Base-by-base conservation (phyloP, 148 eudicot genomes). In the Salicornia ramosissima region DNA sequence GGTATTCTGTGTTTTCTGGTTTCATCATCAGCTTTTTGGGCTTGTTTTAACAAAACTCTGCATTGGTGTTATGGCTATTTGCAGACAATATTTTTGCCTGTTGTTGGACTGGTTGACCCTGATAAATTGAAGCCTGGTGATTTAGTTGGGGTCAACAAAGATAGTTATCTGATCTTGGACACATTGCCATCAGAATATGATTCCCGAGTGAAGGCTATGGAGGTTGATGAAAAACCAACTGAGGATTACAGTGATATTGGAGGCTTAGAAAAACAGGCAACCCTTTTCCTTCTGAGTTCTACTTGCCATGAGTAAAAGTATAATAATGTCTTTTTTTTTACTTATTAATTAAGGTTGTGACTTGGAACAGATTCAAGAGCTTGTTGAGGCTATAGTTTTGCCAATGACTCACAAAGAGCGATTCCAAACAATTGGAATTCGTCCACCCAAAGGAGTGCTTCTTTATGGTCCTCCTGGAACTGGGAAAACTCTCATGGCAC, bases 401-500 rank as follows among this genome's bases (percentile, higher is more conserved):
- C 99, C 99, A 36, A 90, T 94, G 96, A 94, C 97, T 10, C 99
- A 94, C 80, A 79, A 88, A 71, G 99, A 94, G 53, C 80, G 96
- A 50, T 94, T 94, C 68, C 92, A 94, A 75, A 94, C 87, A 62
- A 74, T 90, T 65, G 99, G 99, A 49, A 72, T 94, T 62, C 90
- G 93, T 5, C 99, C 97, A n/a, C 99, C 99, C 0, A 94, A 94
- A 78, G 97, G 98, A 68, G 97, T 94, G 60, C 86, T 94, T 64
- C 84, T 94, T 30, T 94, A 94, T 82, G 98, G 98, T 16, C 97
- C 98, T 76, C 98, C 98, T 36, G 97, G 97, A 6, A 94, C 98
- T 43, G 98, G 98, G 15, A 90, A 94, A 82, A 90, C 98, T 53
- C 78, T 94, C 39, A 94, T 94, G 97, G 98, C 98, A 47, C 89